Conservation (phyloP, 768 basidiomycete species). For the Rhodotorula toruloides region DNA sequence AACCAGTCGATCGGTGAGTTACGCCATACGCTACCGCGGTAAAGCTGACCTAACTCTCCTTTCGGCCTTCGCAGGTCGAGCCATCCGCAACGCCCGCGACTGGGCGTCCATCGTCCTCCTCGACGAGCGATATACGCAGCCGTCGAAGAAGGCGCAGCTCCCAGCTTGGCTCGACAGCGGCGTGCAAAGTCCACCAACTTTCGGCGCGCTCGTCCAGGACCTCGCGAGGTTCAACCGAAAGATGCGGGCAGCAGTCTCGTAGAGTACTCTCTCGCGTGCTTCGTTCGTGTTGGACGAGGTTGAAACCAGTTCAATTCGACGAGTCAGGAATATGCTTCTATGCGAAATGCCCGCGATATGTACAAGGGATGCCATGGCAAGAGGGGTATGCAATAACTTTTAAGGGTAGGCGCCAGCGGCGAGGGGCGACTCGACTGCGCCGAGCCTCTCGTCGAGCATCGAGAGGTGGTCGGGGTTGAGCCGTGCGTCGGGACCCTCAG, state of each 20-base stretch:
- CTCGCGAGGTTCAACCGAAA: conserved; percentile 46
- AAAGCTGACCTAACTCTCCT: neutral
- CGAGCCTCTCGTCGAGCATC: conserved; percentile 21
- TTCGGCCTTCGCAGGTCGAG: conserved; percentile 59
- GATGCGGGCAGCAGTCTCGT: neutral
- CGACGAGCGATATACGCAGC: conserved; percentile 70
- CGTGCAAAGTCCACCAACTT: conserved; percentile 58
- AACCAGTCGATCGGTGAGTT: conserved; percentile 90
- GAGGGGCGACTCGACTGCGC: conserved; percentile 18
- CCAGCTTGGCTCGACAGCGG: conserved; percentile 80
- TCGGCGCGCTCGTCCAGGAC: conserved; percentile 65
- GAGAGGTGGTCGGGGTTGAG: conserved; percentile 28
- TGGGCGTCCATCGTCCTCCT: conserved; percentile 87
- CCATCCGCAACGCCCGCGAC: conserved; percentile 82
- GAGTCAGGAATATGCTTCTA: too few relatives aligned
- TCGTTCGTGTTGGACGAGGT: neutral
- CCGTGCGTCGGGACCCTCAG: conserved; percentile 6
- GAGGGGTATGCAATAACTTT: neutral
- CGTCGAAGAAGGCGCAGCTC: conserved; percentile 69
- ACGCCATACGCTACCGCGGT: neutral
- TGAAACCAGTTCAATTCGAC: neutral
- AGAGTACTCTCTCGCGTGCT: neutral
- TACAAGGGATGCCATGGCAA: too few relatives aligned
- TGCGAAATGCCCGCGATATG: neutral
- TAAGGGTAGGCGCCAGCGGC: conserved; percentile 30